Evolutionary conservation across 2,329 filamentous ascomycete genomes (phyloP).

Genomic region (Aureobasidium melanogenum): DNA sequence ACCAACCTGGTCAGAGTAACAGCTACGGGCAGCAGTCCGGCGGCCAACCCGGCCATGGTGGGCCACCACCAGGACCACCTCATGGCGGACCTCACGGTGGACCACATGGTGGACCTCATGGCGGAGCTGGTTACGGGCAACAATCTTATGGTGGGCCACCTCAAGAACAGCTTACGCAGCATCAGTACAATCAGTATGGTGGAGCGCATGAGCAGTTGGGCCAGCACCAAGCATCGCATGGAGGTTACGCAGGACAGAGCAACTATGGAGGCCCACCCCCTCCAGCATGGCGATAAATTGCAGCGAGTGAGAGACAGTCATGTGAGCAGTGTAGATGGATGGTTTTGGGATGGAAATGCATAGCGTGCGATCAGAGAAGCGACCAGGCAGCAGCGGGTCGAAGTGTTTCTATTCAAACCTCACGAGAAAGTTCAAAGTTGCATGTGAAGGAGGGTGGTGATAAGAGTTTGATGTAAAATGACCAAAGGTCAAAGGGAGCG

Average conservation of each 20-base stretch:
- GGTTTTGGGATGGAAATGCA: not conserved
- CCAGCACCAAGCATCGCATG: constrained; percentile 2
- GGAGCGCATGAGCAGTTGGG: not conserved
- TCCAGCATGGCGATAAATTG: constrained; percentile 21
- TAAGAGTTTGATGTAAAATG: not conserved
- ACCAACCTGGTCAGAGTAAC: constrained; percentile 13
- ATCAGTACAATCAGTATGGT: constrained; percentile 12
- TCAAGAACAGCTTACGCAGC: constrained; percentile 5
- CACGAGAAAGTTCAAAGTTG: not conserved
- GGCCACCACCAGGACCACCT: not conserved
- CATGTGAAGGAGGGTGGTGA: not conserved
- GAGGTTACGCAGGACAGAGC: constrained; percentile 13
- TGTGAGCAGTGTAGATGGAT: not conserved
- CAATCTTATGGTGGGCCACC: not conserved
- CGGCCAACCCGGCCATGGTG: constrained; percentile 3
- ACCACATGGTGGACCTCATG: not conserved
- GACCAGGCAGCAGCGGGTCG: not conserved
- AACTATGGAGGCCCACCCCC: constrained; percentile 18
- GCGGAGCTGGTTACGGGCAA: not conserved
- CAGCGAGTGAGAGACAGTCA: not conserved
- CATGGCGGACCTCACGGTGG: not conserved
- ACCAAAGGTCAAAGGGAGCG: not conserved
- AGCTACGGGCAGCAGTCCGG: constrained; percentile 15
- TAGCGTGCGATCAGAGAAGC: not conserved
- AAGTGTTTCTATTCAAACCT: not conserved